Percentiles rank a stretch among this genome's conserved stretches.
phyloP scores from a whole-genome alignment of 2,329 filamentous ascomycete species.

The Hypoxylon sp. region DNA sequence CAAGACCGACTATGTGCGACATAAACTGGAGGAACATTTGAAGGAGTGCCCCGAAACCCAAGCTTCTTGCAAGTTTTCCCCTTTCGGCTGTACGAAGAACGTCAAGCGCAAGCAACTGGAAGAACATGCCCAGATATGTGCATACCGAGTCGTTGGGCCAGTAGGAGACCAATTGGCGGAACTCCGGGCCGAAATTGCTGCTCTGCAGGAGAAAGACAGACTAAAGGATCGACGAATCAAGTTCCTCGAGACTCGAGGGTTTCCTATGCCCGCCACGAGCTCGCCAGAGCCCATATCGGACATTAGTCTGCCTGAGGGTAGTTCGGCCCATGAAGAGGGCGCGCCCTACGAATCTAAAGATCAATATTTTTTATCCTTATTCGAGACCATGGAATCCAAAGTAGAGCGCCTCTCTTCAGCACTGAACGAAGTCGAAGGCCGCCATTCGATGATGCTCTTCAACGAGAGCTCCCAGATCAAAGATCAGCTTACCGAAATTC shows the following conservation, averaged over 20 bases:
- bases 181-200: slow-evolving; percentile 65
- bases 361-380: slow-evolving; percentile 62
- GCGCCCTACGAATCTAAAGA: slow-evolving; percentile 59
- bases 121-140: slow-evolving; percentile 65
- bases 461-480: slow-evolving; percentile 74
- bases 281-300: slow-evolving; percentile 47
- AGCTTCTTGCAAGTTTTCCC: slow-evolving; percentile 63
- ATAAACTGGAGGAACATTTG: slow-evolving; percentile 64
- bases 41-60: slow-evolving; percentile 63
- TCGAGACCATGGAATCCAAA: slow-evolving; percentile 68
- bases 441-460: slow-evolving; percentile 73
- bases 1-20: slow-evolving; percentile 60
- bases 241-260: slow-evolving; percentile 58
- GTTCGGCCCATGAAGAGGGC: slow-evolving; percentile 46
- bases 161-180: slow-evolving; percentile 64
- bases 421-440: slow-evolving; percentile 71
- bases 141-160: slow-evolving; percentile 67
- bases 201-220: slow-evolving; percentile 58
- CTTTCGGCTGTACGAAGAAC: slow-evolving; percentile 64
- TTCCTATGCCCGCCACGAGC: slow-evolving; percentile 49
- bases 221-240: slow-evolving; percentile 61
- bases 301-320: slow-evolving; percentile 48
- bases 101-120: slow-evolving; percentile 59
- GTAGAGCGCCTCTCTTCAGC: slow-evolving; percentile 71
- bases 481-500: slow-evolving; percentile 73